Evolutionary conservation across 805 yeast species (phyloP).

Genomic region (Candida boleticola): DNA sequence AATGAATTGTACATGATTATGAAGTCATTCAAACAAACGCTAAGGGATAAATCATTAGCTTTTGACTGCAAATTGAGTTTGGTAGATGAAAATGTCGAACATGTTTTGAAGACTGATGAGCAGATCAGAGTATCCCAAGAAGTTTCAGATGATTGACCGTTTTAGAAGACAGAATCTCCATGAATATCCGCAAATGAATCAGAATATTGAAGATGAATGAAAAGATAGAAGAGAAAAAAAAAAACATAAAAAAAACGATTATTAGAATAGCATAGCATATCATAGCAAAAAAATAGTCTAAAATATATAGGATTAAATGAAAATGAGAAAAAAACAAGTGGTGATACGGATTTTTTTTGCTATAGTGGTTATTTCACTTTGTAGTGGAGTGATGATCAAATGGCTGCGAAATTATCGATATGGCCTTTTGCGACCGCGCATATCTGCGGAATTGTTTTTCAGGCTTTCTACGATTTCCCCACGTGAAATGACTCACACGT

Average conservation of each 20-base stretch:
- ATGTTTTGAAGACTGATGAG: constrained; percentile 15
- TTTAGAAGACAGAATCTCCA: too few relatives aligned
- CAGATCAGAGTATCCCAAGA: constrained; percentile 1
- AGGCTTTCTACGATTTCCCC: not conserved
- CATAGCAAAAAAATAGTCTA: too few relatives aligned
- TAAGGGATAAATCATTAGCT: constrained; percentile 45
- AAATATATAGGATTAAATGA: not conserved
- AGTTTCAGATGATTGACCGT: too few relatives aligned
- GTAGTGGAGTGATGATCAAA: not conserved
- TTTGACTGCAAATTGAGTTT: constrained; percentile 47
- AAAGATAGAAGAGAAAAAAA: not conserved
- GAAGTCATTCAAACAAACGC: constrained; percentile 28
- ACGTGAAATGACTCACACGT: constrained; percentile 1
- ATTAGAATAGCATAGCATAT: not conserved
- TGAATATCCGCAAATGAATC: not conserved
- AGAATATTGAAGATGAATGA: not conserved
- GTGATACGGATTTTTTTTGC: too few relatives aligned
- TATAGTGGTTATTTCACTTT: not conserved
- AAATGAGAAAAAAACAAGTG: too few relatives aligned
- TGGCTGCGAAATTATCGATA: not conserved
- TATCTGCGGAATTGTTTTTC: not conserved
- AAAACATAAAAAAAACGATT: not conserved
- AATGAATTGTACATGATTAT: constrained; percentile 40
- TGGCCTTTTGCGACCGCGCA: not conserved
- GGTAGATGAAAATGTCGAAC: constrained; percentile 29